Conservation (phyloP, 2,329 filamentous ascomycete species). For the Helicocarpus griseus region DNA sequence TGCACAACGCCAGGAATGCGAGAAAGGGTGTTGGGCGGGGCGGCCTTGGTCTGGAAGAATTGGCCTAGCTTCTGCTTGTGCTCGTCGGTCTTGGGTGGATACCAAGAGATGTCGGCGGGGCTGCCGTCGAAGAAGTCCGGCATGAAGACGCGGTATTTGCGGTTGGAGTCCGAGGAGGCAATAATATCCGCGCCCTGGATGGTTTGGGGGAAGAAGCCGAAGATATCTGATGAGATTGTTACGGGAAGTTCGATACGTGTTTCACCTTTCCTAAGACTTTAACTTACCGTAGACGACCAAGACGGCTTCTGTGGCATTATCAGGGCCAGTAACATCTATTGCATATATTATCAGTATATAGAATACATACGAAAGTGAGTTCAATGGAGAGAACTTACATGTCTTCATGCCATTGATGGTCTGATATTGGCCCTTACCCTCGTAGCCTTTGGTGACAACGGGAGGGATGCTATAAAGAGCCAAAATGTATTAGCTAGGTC, state of each 20-base stretch:
- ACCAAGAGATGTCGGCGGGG: slow-evolving; percentile 54
- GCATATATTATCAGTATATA: slow-evolving; percentile 2
- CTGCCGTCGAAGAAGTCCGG: slow-evolving; percentile 83
- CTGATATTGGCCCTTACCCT: slow-evolving; percentile 50
- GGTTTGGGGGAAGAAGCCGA: slow-evolving; percentile 55
- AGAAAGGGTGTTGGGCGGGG: slow-evolving; percentile 48
- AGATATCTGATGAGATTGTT: slow-evolving; percentile 42
- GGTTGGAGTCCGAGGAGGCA: slow-evolving; percentile 52
- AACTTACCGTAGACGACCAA: slow-evolving; percentile 43
- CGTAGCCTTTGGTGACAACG: slow-evolving; percentile 37
- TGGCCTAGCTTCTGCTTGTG: slow-evolving; percentile 50
- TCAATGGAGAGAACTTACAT: slow-evolving; percentile 31
- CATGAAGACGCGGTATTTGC: slow-evolving; percentile 76
- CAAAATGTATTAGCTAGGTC: neutral
- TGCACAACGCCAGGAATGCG: slow-evolving; percentile 47
- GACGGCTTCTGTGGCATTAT: slow-evolving; percentile 47
- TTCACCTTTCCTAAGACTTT: neutral
- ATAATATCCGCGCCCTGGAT: slow-evolving; percentile 56
- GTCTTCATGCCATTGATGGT: slow-evolving; percentile 53
- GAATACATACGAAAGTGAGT: neutral
- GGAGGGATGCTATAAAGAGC: slow-evolving; percentile 29
- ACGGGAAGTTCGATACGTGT: neutral
- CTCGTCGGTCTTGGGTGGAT: slow-evolving; percentile 50
- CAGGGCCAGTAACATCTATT: slow-evolving; percentile 48
- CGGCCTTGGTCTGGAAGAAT: slow-evolving; percentile 49